These are phyloP conservation scores for Zygoascus bituminiphila DNA, from an alignment of 805 yeast species.

Conservation along the genomic window DNA sequence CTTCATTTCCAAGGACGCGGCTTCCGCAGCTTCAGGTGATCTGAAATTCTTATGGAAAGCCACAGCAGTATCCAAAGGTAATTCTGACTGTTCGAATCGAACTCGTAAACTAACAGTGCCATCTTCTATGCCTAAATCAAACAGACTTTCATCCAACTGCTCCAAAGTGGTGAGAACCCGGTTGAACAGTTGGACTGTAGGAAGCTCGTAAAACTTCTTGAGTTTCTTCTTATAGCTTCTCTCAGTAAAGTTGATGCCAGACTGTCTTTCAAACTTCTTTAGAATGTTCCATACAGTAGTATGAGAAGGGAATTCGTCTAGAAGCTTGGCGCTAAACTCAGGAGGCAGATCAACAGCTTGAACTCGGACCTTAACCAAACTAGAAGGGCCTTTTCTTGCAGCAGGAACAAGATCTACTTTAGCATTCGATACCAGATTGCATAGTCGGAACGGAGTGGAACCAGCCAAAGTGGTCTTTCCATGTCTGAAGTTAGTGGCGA, in stretches of 20 bases:
- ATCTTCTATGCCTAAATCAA: conserved; percentile 14
- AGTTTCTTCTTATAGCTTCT: conserved; percentile 6
- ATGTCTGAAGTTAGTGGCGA: conserved; percentile 1
- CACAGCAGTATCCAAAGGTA: conserved; percentile 14
- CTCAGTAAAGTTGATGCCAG: conserved; percentile 20
- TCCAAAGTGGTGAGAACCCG: conserved; percentile 10
- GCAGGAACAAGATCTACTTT: conserved; percentile 18
- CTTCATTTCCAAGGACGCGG: background rate
- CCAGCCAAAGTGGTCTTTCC: conserved; percentile 10
- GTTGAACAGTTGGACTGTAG: conserved; percentile 19
- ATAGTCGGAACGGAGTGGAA: conserved; percentile 16
- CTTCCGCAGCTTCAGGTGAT: background rate
- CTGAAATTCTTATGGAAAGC: conserved; percentile 5
- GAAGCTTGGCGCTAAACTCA: conserved; percentile 10
- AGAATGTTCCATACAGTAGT: conserved; percentile 19
- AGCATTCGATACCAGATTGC: conserved; percentile 17
- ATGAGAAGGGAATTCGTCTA: conserved; percentile 14
- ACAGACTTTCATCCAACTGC: conserved; percentile 13
- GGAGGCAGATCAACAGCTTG: conserved; percentile 17
- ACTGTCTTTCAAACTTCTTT: conserved; percentile 16
- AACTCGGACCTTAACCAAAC: conserved; percentile 11
- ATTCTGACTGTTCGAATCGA: conserved; percentile 13
- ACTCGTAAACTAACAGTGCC: conserved; percentile 18
- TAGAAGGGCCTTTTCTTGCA: background rate
- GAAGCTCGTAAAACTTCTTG: conserved; percentile 15